Conservation (phyloP, 495 filamentous ascomycete species). For the Tuber brumale region DNA sequence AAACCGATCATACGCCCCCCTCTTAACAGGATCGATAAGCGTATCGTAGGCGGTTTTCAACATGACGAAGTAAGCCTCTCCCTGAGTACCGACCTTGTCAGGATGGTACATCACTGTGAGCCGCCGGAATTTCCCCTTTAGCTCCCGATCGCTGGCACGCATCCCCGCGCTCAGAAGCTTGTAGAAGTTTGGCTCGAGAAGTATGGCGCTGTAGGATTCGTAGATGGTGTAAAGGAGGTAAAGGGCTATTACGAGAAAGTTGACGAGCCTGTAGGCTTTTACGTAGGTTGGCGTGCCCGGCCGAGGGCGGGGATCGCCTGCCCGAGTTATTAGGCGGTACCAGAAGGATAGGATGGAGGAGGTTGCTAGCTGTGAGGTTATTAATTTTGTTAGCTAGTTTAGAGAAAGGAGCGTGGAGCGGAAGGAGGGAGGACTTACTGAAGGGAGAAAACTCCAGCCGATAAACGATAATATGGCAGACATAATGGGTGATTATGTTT, state of each 20-base stretch:
- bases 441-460: conserved; percentile 75
- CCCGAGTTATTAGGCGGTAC: conserved; percentile 85
- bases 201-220: conserved; percentile 78
- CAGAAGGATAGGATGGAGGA: conserved; percentile 71
- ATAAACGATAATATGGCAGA: conserved; percentile 60
- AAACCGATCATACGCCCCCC: conserved; percentile 91
- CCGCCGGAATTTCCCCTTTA: conserved; percentile 80
- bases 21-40: conserved; percentile 66
- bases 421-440: conserved; percentile 48
- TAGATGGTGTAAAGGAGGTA: conserved; percentile 93
- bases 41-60: conserved; percentile 79
- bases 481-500: conserved; percentile 14
- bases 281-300: conserved; percentile 63
- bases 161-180: conserved; percentile 61
- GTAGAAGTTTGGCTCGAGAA: conserved; percentile 67
- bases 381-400: conserved; percentile 3
- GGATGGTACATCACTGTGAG: conserved; percentile 82
- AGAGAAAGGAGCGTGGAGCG: background rate
- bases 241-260: conserved; percentile 67
- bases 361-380: conserved; percentile 59
- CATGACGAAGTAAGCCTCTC: conserved; percentile 66
- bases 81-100: conserved; percentile 63
- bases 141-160: conserved; percentile 60
- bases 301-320: conserved; percentile 72
- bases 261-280: conserved; percentile 70